Conservation (phyloP, 2,329 filamentous ascomycete species). For the Neofusicoccum ribis region DNA sequence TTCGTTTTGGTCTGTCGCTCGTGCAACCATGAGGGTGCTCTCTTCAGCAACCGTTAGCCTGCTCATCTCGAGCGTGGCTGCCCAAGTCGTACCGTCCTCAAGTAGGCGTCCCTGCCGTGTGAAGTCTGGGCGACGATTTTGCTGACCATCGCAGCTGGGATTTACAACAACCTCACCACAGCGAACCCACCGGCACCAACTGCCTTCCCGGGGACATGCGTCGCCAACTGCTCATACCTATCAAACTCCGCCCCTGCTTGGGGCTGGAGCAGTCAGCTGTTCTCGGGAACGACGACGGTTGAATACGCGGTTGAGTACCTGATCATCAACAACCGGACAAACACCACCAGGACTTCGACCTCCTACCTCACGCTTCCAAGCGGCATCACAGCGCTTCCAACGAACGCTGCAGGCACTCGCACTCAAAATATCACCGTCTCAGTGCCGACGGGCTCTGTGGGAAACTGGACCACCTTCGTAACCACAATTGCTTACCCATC, state of each 20-base stretch:
- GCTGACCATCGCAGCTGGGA: no score
- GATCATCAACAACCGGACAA: slow-evolving; percentile 8
- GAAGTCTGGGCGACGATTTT: no score
- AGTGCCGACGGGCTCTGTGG: background rate
- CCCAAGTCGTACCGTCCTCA: no score
- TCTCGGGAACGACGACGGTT: background rate
- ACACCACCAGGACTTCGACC: background rate
- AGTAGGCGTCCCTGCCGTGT: no score
- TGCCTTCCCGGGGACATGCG: background rate
- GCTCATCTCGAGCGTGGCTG: no score
- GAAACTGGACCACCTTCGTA: background rate
- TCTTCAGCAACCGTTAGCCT: no score
- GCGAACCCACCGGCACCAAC: background rate
- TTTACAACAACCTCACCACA: background rate
- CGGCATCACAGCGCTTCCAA: background rate
- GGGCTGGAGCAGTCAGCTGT: background rate
- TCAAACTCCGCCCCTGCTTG: background rate
- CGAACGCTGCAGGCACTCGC: background rate
- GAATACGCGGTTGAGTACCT: background rate
- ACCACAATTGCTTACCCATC: slow-evolving; percentile 2
- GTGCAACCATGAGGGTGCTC: no score
- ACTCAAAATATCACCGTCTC: background rate
- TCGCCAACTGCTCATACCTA: background rate
- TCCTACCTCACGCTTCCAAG: background rate
- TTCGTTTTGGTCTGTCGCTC: no score